Percentiles rank a stretch among this genome's conserved stretches.
These are phyloP conservation scores for Saccharum hybrid DNA, from an alignment of 202 grass and related monocot species.

Conservation along the genomic window DNA sequence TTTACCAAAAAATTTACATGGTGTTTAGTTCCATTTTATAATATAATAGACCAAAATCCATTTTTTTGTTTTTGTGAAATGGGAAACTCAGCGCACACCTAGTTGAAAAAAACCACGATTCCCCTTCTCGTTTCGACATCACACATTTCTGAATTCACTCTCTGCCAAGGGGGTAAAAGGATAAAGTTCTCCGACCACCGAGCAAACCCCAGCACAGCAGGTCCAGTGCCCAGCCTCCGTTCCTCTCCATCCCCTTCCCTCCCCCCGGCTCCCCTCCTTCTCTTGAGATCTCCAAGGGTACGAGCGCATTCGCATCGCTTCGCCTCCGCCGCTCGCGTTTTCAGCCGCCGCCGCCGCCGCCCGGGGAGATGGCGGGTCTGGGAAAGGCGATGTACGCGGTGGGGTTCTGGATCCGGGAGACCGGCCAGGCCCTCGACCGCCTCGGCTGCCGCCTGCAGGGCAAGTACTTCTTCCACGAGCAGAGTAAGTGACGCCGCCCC, in stretches of 20 bases:
- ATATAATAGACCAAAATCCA: no score
- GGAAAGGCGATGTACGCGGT: slow-evolving; percentile 84
- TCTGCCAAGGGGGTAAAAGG: no score
- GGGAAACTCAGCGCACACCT: no score
- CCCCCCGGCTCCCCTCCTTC: slow-evolving; percentile 3
- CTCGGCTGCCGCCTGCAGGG: slow-evolving; percentile 88
- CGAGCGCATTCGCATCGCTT: slow-evolving; percentile 26
- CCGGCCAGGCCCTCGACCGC: slow-evolving; percentile 84
- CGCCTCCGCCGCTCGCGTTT: slow-evolving; percentile 29
- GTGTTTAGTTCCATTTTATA: no score
- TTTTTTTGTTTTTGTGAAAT: no score
- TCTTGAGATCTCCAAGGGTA: slow-evolving; percentile 52
- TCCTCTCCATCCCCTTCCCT: not conserved
- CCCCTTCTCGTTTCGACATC: not conserved
- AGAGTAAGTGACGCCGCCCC: slow-evolving; percentile 54
- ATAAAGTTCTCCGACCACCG: not conserved
- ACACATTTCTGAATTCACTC: not conserved
- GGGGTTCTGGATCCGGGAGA: slow-evolving; percentile 89
- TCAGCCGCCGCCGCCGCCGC: not conserved
- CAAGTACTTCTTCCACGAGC: slow-evolving; percentile 84
- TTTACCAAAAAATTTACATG: no score
- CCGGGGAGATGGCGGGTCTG: slow-evolving; percentile 59
- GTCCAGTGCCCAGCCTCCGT: slow-evolving; percentile 15
- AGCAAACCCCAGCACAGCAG: slow-evolving; percentile 31
- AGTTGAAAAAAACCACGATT: no score